Evolutionary conservation across 192 early-diverging fungal genomes (phyloP).

Genomic region (Backusella australiensis): DNA sequence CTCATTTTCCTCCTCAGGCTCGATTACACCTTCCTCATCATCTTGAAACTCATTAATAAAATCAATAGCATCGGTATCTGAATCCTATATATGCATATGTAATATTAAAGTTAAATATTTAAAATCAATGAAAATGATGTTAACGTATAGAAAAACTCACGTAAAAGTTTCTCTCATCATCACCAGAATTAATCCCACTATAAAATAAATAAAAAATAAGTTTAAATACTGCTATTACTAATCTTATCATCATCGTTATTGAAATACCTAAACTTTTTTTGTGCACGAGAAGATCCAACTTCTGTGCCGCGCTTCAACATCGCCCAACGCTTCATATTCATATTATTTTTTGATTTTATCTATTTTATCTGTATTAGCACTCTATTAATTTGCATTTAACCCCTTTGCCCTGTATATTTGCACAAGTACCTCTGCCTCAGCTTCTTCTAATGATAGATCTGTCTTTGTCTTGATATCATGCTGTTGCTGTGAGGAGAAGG

Average conservation of each 20-base stretch:
- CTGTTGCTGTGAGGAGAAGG: not conserved
- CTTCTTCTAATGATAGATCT: slow-evolving; percentile 70
- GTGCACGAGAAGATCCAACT: not conserved
- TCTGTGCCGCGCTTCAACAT: slow-evolving; percentile 43
- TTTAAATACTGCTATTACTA: too few species aligned
- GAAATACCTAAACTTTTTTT: slow-evolving; percentile 28
- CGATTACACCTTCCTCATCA: slow-evolving; percentile 71
- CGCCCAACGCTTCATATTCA: slow-evolving; percentile 45
- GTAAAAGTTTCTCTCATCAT: not conserved
- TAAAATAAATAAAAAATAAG: not conserved
- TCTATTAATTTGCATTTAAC: too few species aligned
- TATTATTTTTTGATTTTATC: slow-evolving; percentile 46
- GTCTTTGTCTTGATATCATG: slow-evolving; percentile 42
- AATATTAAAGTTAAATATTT: too few species aligned
- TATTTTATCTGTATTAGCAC: not conserved
- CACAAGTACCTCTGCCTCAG: slow-evolving; percentile 61
- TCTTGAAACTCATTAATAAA: slow-evolving; percentile 80
- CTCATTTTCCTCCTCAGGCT: slow-evolving; percentile 66
- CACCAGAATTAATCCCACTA: not conserved
- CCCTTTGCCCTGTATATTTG: not conserved
- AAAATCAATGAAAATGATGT: not conserved
- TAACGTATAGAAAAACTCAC: not conserved
- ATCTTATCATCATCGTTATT: slow-evolving; percentile 31
- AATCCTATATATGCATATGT: slow-evolving; percentile 16
- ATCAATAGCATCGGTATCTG: slow-evolving; percentile 67